Evolutionary conservation across 495 filamentous ascomycete species (phyloP), one percentile per base, ranked within the genome.

Genomic region (Trypethelium eluteriae): DNA sequence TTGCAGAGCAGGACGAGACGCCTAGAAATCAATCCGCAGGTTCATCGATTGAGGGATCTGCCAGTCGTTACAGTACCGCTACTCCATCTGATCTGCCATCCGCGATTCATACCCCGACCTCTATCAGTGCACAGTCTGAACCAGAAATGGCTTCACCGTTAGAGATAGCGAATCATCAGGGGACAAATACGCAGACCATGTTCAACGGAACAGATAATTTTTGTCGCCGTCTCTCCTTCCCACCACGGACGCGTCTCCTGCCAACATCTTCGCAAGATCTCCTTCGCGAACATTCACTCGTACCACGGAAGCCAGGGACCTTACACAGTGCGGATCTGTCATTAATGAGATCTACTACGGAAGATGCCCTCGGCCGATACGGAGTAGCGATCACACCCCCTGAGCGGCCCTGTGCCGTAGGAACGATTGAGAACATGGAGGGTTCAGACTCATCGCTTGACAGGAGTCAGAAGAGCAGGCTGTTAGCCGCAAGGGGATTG

Each of bases 191-290:
- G 2, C 10, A 61, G 11, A 16, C 14, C 53, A 18, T 9, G 11
- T 16, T 11, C 44, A 3, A 18, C 49, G 3, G 32, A 41, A 66
- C 5, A 2, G 38, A 9, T 39, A 39, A 16, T 3, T 41, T 62
- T 2, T n/a, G n/a, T 18, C 47, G 41, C 5, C 64, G 64, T 6
- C 53, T 66, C 39, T 66, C 64, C 53, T 53, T 66, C 18, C 64
- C 50, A 61, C 53, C 64, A 4, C 64, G 35, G 16, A 41, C 44
- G 35, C 41, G 39, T 35, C 41, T 66, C 3, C 64, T 11, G 14
- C 50, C 11, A 38, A 41, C 3, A 59, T 32, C 53, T 35, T 36
- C 53, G 18, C 53, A 59, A 14, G 32, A 59, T 9, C 36, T 18
- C 32, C 18, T 36, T 5, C 53, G 10, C 14, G 6, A 59, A 18